Evolutionary conservation across 2,329 filamentous ascomycete genomes (phyloP), one percentile per base, ranked within the genome.

Genomic region (Plenodomus biglobosus): DNA sequence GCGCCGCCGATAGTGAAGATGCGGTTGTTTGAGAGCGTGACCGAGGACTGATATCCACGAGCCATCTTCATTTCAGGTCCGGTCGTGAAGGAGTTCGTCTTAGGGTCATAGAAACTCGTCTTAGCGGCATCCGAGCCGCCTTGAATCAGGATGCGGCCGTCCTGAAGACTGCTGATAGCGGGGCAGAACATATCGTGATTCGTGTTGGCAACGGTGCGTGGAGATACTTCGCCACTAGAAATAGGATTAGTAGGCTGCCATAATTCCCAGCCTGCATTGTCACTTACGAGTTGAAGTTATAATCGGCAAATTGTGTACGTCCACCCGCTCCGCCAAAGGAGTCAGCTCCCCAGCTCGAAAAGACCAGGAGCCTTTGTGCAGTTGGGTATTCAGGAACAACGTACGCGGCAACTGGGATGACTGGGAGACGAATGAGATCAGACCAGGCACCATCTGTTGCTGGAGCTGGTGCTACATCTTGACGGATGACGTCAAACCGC

Each of bases 321-420:
- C 58, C 58, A 47, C 61, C 46, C 21, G 41, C 52, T n/a, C 57
- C 59, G n/a, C 59, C 59, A 38, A 65, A 65, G 7, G 61, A 47
- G 51, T 64, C 62, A 8, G 45, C 44, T 13, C 58, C 62, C 62
- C 62, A 65, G 27, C 61, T 64, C 3, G 61, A 65, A 38, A 65
- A 64, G n/a, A 60, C 48, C 17, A 65, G 56, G 8, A 65, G 39
- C 11, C 61, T 43, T 22, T 53, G 48, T 21, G 62, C 49, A 27
- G 51, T 40, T 3, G 62, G 62, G 38, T 55, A 65, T 24, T 60
- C 54, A 8, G 61, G 62, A 17, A 65, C 61, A 38, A 65, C 46
- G 22, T 65, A 65, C 17, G 62, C 62, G 24, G 62, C 62, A 6
- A 65, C 62, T 8, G 62, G 62, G 38, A 65, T 65, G 46, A 65